Evolutionary conservation across 352 stramenopile species (phyloP).

Genomic region (Elongisporangium undulatum): DNA sequence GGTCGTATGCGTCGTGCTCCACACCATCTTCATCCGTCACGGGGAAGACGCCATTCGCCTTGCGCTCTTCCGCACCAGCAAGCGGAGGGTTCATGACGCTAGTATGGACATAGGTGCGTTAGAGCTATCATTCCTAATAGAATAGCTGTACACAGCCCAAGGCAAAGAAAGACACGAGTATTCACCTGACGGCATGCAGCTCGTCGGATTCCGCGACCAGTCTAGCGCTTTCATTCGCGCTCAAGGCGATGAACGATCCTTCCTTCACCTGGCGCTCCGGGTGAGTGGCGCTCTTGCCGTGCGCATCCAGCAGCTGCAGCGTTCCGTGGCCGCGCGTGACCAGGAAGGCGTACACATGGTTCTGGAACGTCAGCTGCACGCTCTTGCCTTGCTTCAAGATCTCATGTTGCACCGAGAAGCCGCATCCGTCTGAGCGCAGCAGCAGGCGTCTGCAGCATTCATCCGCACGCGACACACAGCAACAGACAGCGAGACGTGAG

Average conservation of each 20-base stretch:
- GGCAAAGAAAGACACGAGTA: not conserved
- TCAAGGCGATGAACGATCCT: conserved; percentile 59
- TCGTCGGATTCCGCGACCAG: conserved; percentile 56
- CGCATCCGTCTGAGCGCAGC: conserved; percentile 60
- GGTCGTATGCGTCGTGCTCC: conserved; percentile 49
- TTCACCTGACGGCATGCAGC: conserved; percentile 59
- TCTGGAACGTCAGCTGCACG: conserved; percentile 63
- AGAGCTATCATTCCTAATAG: not conserved
- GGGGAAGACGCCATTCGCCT: conserved; percentile 60
- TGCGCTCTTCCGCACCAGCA: conserved; percentile 44
- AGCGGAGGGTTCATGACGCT: conserved; percentile 81
- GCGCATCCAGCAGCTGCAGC: conserved; percentile 47
- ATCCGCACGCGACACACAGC: conserved; percentile 1
- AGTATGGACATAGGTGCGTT: not conserved
- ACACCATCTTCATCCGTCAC: conserved; percentile 62
- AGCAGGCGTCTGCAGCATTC: conserved; percentile 43
- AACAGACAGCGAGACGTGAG: not conserved
- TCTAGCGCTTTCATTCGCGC: conserved; percentile 43
- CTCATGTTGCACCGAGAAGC: conserved; percentile 79
- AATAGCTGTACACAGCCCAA: not conserved
- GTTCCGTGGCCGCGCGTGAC: conserved; percentile 53
- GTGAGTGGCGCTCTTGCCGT: conserved; percentile 23
- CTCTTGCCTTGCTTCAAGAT: conserved; percentile 46
- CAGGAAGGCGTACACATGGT: conserved; percentile 72
- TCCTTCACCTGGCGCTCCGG: conserved; percentile 33